phyloP scores from a whole-genome alignment of 2,329 filamentous ascomycete genomes.

The Fusarium tupiense region DNA sequence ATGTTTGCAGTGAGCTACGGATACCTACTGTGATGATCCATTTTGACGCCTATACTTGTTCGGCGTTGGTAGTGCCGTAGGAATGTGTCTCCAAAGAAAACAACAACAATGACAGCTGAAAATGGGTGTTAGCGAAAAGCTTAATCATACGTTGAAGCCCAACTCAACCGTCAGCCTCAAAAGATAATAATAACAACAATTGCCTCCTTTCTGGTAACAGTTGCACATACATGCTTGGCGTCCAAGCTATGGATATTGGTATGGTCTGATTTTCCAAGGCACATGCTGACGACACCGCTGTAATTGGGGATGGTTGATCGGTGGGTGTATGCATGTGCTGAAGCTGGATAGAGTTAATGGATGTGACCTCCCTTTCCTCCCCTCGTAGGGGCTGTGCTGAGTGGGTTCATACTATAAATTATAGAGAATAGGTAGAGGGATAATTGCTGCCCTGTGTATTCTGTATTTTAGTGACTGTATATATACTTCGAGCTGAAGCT shows the following conservation, averaged over 20 bases:
- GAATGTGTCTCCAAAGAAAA: slow-evolving; percentile 5
- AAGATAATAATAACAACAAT: not conserved
- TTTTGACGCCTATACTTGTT: not conserved
- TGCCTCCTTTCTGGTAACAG: not conserved
- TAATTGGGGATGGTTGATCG: slow-evolving; percentile 18
- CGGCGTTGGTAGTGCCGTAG: not conserved
- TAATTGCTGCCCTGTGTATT: not conserved
- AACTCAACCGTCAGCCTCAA: slow-evolving; percentile 20
- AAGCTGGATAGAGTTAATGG: not conserved
- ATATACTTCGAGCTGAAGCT: slow-evolving; percentile 5
- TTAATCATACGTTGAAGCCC: slow-evolving; percentile 12
- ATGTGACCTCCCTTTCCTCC: not conserved
- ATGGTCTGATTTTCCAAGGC: slow-evolving; percentile 40
- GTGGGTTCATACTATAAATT: not conserved
- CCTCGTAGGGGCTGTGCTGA: not conserved
- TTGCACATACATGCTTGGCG: slow-evolving; percentile 38
- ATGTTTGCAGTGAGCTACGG: not conserved
- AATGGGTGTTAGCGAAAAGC: not conserved
- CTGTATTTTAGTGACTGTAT: not conserved
- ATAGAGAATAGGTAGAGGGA: not conserved
- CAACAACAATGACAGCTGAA: not conserved
- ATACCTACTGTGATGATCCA: not conserved
- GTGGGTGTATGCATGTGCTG: not conserved
- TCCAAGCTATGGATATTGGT: slow-evolving; percentile 34
- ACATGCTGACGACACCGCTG: slow-evolving; percentile 34